phyloP scores from a whole-genome alignment of 257 asterid species.

The Forsythia viridissima region DNA sequence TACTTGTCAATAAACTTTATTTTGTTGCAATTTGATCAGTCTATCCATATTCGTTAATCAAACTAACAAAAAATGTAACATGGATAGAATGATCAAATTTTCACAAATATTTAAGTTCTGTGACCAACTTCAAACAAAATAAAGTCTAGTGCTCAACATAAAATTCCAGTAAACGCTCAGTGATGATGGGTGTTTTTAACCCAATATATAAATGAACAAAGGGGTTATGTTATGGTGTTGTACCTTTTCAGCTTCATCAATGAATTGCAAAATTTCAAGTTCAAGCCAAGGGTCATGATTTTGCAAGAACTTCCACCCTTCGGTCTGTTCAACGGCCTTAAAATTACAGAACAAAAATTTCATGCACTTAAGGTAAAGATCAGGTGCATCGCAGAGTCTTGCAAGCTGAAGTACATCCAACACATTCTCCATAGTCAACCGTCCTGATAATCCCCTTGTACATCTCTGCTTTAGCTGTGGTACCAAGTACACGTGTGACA shows the following conservation, averaged over 20 bases:
- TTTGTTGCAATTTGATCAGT: too few relatives aligned
- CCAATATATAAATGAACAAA: not conserved
- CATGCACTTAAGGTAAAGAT: conserved; percentile 75
- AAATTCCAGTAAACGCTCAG: too few relatives aligned
- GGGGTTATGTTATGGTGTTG: not conserved
- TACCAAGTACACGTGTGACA: conserved; percentile 80
- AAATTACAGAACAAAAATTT: conserved; percentile 49
- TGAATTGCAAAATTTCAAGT: conserved; percentile 77
- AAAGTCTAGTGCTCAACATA: too few relatives aligned
- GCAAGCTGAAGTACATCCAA: conserved; percentile 92
- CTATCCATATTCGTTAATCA: too few relatives aligned
- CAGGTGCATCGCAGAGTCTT: conserved; percentile 83
- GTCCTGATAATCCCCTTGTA: conserved; percentile 47
- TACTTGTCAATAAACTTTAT: too few relatives aligned
- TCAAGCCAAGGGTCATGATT: conserved; percentile 79
- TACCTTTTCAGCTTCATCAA: conserved; percentile 84
- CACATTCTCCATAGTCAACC: conserved; percentile 53
- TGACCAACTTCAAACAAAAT: too few relatives aligned
- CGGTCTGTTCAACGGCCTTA: conserved; percentile 69
- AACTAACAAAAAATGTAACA: too few relatives aligned
- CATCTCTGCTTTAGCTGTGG: conserved; percentile 83
- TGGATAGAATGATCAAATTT: too few relatives aligned
- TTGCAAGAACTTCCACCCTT: conserved; percentile 88
- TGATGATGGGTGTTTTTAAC: not conserved
- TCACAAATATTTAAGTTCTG: too few relatives aligned